A percentile compares a stretch with the other conserved stretches of the same genome.
Conservation (phyloP, 768 basidiomycete species). For the Suillus occidentalis region DNA sequence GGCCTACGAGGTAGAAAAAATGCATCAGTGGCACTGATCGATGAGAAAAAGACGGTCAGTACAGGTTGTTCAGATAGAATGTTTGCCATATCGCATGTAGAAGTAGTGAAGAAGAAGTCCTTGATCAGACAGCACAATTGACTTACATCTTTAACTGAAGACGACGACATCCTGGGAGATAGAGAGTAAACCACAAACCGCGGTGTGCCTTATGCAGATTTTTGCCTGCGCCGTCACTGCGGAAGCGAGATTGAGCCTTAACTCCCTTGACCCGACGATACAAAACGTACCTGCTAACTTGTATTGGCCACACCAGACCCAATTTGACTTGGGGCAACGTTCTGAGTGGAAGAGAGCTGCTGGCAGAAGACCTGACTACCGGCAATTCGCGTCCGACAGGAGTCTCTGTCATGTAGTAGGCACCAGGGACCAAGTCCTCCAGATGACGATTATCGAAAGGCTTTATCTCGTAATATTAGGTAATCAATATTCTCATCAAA, state of each 20-base stretch:
- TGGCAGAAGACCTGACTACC: too few relatives aligned
- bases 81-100: slow-evolving; percentile 21
- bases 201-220: not conserved
- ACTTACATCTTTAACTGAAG: slow-evolving; percentile 15
- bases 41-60: not conserved
- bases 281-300: not conserved
- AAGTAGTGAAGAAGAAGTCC: not conserved
- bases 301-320: not conserved
- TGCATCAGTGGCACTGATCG: slow-evolving; percentile 1
- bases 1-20: slow-evolving; percentile 40
- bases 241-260: not conserved
- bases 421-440: not conserved
- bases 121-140: not conserved
- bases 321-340: not conserved
- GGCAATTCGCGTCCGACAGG: too few relatives aligned
- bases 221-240: not conserved
- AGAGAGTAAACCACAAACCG: not conserved
- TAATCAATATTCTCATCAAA: slow-evolving; percentile 3
- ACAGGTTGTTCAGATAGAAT: slow-evolving; percentile 22
- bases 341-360: not conserved
- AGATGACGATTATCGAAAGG: too few relatives aligned
- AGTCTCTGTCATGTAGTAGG: not conserved
- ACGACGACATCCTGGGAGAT: slow-evolving; percentile 12
- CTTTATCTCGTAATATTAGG: not conserved
- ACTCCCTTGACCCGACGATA: not conserved